phyloP scores from a whole-genome alignment of 139 green algal species.

The Closterium sp. region DNA sequence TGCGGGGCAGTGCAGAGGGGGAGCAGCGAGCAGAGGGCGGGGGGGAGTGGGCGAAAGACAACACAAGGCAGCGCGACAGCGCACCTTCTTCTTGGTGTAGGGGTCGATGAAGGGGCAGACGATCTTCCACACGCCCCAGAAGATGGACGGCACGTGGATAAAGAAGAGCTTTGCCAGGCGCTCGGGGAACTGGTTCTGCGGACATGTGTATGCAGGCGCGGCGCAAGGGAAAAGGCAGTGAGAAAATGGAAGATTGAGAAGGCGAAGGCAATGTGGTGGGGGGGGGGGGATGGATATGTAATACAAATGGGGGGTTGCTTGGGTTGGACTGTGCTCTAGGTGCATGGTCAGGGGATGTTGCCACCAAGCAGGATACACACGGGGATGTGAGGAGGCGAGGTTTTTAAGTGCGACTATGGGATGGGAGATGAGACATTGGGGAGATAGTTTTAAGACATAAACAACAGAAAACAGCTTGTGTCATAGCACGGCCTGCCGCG shows the following conservation, averaged over 20 bases:
- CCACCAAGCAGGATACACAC: too few relatives aligned
- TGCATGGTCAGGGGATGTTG: too few relatives aligned
- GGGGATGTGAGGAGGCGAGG: too few relatives aligned
- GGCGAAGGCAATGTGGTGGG: neutral
- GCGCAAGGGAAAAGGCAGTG: neutral
- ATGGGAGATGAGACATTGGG: too few relatives aligned
- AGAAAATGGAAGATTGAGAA: neutral
- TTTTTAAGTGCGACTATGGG: too few relatives aligned
- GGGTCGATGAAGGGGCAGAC: constrained; percentile 67
- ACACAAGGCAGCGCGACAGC: neutral
- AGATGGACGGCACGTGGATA: constrained; percentile 68
- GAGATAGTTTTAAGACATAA: too few relatives aligned
- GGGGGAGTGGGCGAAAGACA: neutral
- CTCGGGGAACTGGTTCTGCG: constrained; percentile 19
- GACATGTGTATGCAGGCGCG: too few relatives aligned
- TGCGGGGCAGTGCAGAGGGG: neutral
- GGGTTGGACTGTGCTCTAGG: too few relatives aligned
- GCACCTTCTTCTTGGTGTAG: constrained; percentile 58
- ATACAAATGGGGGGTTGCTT: too few relatives aligned
- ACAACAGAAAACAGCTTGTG: too few relatives aligned
- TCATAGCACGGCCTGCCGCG: too few relatives aligned
- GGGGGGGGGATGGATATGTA: neutral
- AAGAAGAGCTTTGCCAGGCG: constrained; percentile 60
- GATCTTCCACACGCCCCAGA: constrained; percentile 67
- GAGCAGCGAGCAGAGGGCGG: neutral